These are phyloP conservation scores for Blastocystis sp. DNA, from an alignment of 352 stramenopile genomes.

Conservation along the genomic window DNA sequence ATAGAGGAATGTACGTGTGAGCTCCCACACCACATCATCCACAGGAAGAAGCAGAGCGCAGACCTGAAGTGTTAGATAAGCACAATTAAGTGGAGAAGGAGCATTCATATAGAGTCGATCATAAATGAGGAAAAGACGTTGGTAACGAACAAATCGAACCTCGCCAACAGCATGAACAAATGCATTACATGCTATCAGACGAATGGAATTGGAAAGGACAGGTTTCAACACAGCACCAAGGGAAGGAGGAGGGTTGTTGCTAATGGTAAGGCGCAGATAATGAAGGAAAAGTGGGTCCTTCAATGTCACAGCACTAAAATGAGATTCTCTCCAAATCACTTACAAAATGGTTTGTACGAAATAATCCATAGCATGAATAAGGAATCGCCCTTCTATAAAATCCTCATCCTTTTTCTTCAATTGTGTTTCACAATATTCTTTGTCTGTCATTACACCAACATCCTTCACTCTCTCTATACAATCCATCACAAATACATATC, in stretches of 20 bases:
- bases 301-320: not conserved
- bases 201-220: not conserved
- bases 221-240: not conserved
- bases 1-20: not conserved
- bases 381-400: not conserved
- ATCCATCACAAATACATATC: not conserved
- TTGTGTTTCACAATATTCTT: not conserved
- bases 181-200: not conserved
- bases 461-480: not conserved
- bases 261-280: not conserved
- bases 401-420: not conserved
- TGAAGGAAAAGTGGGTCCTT: not conserved
- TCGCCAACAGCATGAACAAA: slow-evolving; percentile 1
- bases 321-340: not conserved
- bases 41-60: not conserved
- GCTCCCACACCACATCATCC: not conserved
- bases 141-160: not conserved
- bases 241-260: not conserved
- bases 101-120: not conserved
- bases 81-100: not conserved
- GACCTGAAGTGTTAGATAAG: not conserved
- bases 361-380: not conserved
- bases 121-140: not conserved
- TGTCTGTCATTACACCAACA: not conserved
- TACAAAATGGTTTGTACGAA: not conserved